Evolutionary conservation across 768 basidiomycete genomes (phyloP), one percentile per base, ranked within the genome.

Genomic region (Tylopilus balloui): DNA sequence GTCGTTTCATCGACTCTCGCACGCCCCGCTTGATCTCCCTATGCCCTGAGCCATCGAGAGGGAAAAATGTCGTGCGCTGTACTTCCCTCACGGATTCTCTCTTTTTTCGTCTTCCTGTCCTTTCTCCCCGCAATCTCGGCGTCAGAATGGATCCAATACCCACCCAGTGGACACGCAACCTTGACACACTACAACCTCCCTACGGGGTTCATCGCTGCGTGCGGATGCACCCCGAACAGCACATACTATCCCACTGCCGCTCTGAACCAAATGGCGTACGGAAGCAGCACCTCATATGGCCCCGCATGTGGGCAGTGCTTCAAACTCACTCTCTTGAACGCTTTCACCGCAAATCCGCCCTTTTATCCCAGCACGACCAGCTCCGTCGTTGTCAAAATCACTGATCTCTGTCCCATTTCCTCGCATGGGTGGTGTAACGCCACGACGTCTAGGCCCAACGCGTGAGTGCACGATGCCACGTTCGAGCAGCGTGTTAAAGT

Each of bases 291-390:
- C n/a, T 75, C 76, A 12, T 90, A 81, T 58, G 88, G 88, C 13
- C 83, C 86, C 28, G 77, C 74, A 3, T 90, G 87, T 60, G 89
- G 89, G 23, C 76, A 74, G 45, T 92, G 89, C 74, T 91, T 92
- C 67, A 82, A 83, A 42, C 67, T 92, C 49, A 86, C 86, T 0
- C 73, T 92, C 21, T 57, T 88, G 37, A 81, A 88, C 56, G 80
- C 87, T 4, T 81, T 84, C 58, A 71, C 74, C 17, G 73, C 81
- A 0, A 70, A 75, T 35, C 88, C 88, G 8, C 86, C 81, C 0
- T 92, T 86, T 65, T 78, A 78, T 57, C 88, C 88, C 2, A 59
- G 76, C 24, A 69, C 71, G 24, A 70, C 74, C 10, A 84, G 80
- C 47, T 81, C 77, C 34, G 69, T 90, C 13, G 77, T 87, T 20